Conservation (phyloP, 2,329 filamentous ascomycete genomes). For the Arachnomyces sp. region DNA sequence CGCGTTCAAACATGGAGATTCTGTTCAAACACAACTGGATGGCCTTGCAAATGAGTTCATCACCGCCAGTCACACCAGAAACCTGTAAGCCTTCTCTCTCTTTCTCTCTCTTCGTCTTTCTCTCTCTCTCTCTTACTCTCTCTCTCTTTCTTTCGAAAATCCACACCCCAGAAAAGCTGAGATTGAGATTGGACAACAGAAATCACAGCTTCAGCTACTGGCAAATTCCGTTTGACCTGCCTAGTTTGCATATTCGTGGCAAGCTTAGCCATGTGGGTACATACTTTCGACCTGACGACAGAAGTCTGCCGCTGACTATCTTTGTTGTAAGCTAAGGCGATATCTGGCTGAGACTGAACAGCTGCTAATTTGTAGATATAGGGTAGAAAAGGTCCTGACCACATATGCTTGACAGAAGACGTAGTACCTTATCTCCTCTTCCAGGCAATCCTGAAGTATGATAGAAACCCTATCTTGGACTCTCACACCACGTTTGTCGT, state of each 20-base stretch:
- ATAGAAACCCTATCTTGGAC: background rate
- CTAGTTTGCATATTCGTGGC: background rate
- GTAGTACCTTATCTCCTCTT: constrained; percentile 4
- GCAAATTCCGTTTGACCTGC: background rate
- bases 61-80: too few species aligned
- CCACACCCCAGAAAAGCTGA: too few species aligned
- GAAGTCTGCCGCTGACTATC: background rate
- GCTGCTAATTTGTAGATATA: background rate
- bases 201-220: background rate
- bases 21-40: too few species aligned
- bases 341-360: background rate
- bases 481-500: constrained; percentile 1
- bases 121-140: too few species aligned
- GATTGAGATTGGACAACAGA: too few species aligned
- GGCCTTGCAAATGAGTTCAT: too few species aligned
- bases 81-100: too few species aligned
- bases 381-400: background rate
- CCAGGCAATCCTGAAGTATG: constrained; percentile 1
- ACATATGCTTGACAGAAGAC: background rate
- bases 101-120: too few species aligned
- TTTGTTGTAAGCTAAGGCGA: background rate
- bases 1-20: background rate
- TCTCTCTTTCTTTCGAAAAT: too few species aligned
- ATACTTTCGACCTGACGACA: background rate
- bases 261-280: background rate